Evolutionary conservation across 768 basidiomycete genomes (phyloP).

Genomic region (Lactifluus echinatus): DNA sequence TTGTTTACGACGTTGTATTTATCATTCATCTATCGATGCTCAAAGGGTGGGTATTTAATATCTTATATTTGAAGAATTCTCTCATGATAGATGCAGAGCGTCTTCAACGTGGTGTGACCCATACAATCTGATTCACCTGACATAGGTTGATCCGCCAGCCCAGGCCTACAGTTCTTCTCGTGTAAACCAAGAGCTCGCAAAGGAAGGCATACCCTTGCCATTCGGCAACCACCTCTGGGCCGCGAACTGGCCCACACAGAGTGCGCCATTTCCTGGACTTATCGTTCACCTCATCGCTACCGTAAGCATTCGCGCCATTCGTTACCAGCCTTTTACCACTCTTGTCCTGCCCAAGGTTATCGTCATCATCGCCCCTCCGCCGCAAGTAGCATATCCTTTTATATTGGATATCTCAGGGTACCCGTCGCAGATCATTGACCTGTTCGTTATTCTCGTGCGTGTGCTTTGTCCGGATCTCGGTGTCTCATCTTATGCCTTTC

Average conservation of each 20-base stretch:
- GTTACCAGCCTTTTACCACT: neutral
- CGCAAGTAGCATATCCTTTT: slow-evolving; percentile 47
- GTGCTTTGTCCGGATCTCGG: neutral
- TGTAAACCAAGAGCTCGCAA: slow-evolving; percentile 54
- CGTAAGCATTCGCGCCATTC: slow-evolving; percentile 22
- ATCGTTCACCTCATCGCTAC: slow-evolving; percentile 49
- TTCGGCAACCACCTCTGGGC: slow-evolving; percentile 55
- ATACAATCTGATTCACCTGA: neutral
- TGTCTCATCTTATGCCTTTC: neutral
- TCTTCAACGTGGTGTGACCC: slow-evolving; percentile 4
- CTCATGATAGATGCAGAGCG: slow-evolving; percentile 6
- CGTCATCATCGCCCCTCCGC: slow-evolving; percentile 47
- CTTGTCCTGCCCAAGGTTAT: slow-evolving; percentile 30
- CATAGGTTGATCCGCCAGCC: neutral
- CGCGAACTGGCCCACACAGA: slow-evolving; percentile 52
- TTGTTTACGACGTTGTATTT: neutral
- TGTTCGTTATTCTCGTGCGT: slow-evolving; percentile 49
- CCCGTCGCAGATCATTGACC: slow-evolving; percentile 45
- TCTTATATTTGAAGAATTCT: neutral
- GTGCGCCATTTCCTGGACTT: slow-evolving; percentile 47
- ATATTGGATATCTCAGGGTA: slow-evolving; percentile 50
- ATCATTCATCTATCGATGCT: neutral
- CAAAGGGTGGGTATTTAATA: slow-evolving; percentile 3
- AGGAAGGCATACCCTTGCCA: slow-evolving; percentile 53
- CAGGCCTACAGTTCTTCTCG: slow-evolving; percentile 45